Percentiles rank a stretch among this genome's conserved stretches.
phyloP scores from a whole-genome alignment of 2,329 filamentous ascomycete genomes.

The Chaetothyriales sp. region DNA sequence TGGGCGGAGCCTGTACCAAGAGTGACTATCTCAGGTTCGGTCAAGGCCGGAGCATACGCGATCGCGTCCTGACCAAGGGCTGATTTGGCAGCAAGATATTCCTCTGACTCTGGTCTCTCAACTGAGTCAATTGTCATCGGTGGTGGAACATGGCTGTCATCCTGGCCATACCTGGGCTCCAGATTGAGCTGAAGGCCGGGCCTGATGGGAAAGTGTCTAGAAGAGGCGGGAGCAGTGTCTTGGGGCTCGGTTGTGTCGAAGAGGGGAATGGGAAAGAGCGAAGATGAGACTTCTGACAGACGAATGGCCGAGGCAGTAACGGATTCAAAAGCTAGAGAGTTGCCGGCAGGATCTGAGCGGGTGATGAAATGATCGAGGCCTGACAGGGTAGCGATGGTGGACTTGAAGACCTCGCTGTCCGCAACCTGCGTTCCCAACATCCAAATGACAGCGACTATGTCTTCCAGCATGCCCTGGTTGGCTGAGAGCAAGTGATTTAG shows the following conservation, averaged over 20 bases:
- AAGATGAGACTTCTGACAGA: constrained; percentile 55
- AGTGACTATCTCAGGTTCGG: constrained; percentile 67
- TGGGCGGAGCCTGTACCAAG: constrained; percentile 82
- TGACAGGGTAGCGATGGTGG: constrained; percentile 52
- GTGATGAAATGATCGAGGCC: constrained; percentile 62
- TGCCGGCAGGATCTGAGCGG: constrained; percentile 56
- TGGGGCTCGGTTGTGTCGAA: constrained; percentile 38
- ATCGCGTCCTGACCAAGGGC: constrained; percentile 22
- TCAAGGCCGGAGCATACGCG: constrained; percentile 52
- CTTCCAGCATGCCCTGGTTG: constrained; percentile 41
- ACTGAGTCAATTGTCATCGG: constrained; percentile 17
- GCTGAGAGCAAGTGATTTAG: constrained; percentile 47
- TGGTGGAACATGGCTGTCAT: constrained; percentile 20
- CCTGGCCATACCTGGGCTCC: constrained; percentile 30
- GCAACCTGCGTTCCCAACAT: constrained; percentile 56
- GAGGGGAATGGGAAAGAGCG: constrained; percentile 55
- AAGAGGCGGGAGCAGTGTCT: neutral
- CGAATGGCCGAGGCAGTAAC: constrained; percentile 51
- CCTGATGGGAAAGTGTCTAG: constrained; percentile 19
- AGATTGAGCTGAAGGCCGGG: constrained; percentile 31
- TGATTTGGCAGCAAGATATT: constrained; percentile 19
- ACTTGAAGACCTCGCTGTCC: constrained; percentile 45
- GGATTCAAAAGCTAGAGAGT: constrained; percentile 56
- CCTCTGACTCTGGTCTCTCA: neutral
- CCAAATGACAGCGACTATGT: constrained; percentile 62